Evolutionary conservation across 495 filamentous ascomycete genomes (phyloP).

Genomic region (Copromyces sp.): DNA sequence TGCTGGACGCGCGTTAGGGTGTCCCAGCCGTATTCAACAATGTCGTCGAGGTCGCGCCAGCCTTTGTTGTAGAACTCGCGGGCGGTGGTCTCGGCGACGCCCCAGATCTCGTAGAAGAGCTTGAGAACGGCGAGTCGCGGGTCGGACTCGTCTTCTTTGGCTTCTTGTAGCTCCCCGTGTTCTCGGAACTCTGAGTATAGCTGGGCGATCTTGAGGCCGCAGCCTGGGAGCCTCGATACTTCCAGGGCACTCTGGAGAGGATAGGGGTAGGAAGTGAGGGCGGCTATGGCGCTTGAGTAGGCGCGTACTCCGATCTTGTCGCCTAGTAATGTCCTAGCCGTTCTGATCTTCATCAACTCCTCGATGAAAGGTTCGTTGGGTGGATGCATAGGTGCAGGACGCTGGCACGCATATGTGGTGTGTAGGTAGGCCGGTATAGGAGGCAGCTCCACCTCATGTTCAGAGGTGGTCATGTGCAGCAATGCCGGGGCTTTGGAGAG

Average conservation of each 20-base stretch:
- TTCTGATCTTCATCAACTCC: constrained; percentile 63
- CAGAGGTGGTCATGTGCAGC: constrained; percentile 58
- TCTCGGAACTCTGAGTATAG: constrained; percentile 68
- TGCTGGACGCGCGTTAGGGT: constrained; percentile 69
- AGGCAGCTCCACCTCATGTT: constrained; percentile 51
- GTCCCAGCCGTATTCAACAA: constrained; percentile 76
- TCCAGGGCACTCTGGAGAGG: constrained; percentile 39
- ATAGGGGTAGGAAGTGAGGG: constrained; percentile 70
- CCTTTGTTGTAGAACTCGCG: constrained; percentile 74
- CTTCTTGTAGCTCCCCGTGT: constrained; percentile 49
- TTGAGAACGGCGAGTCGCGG: constrained; percentile 51
- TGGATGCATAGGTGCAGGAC: constrained; percentile 55
- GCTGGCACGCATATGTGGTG: constrained; percentile 70
- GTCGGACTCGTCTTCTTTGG: constrained; percentile 53
- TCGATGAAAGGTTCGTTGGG: constrained; percentile 72
- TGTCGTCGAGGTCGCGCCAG: constrained; percentile 65
- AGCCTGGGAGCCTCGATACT: constrained; percentile 65
- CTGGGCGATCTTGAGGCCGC: constrained; percentile 66
- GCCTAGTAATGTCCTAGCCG: constrained; percentile 54
- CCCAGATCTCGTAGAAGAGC: constrained; percentile 76
- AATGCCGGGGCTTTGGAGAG: constrained; percentile 10
- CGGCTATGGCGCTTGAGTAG: constrained; percentile 78
- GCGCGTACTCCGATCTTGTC: constrained; percentile 78
- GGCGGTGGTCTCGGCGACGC: constrained; percentile 76
- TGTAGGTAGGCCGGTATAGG: constrained; percentile 64